phyloP scores from a whole-genome alignment of 768 basidiomycete genomes.

The Termitomyces sp. region DNA sequence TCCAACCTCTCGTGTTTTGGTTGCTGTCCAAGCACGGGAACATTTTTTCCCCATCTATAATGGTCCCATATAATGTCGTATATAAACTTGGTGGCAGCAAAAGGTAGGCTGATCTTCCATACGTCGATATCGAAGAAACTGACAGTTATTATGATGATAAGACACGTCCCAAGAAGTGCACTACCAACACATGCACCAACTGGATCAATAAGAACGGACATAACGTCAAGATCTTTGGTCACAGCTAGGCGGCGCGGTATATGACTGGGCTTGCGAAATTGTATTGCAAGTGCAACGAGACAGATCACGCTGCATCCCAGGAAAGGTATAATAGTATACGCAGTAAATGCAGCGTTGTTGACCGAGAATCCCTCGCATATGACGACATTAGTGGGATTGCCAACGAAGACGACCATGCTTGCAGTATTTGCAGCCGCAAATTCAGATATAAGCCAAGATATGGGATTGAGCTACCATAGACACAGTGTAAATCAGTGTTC shows the following conservation, averaged over 20 bases:
- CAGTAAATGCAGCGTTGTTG: constrained; percentile 73
- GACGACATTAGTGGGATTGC: constrained; percentile 93
- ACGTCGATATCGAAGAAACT: constrained; percentile 75
- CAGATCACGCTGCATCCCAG: constrained; percentile 61
- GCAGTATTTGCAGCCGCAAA: constrained; percentile 80
- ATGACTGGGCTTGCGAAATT: constrained; percentile 51
- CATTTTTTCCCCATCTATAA: constrained; percentile 31
- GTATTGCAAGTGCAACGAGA: constrained; percentile 48
- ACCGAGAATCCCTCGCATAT: constrained; percentile 82
- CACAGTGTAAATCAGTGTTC: not conserved
- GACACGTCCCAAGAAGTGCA: constrained; percentile 55
- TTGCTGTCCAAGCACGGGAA: constrained; percentile 15
- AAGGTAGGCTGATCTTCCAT: constrained; percentile 81
- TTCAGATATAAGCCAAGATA: constrained; percentile 68
- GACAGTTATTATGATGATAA: constrained; percentile 70
- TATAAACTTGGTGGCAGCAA: constrained; percentile 64
- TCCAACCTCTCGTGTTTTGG: constrained; percentile 15
- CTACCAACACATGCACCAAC: constrained; percentile 71
- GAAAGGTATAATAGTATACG: constrained; percentile 80
- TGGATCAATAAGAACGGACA: constrained; percentile 66
- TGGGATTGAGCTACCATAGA: constrained; percentile 32
- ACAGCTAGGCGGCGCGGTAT: constrained; percentile 41
- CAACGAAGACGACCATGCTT: constrained; percentile 70
- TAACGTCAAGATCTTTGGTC: constrained; percentile 37
- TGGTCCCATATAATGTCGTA: constrained; percentile 62